Percentiles rank a stretch among this genome's conserved stretches.
Evolutionary conservation across 768 basidiomycete species (phyloP).

Genomic region (Tylopilus rubrobrunneus): DNA sequence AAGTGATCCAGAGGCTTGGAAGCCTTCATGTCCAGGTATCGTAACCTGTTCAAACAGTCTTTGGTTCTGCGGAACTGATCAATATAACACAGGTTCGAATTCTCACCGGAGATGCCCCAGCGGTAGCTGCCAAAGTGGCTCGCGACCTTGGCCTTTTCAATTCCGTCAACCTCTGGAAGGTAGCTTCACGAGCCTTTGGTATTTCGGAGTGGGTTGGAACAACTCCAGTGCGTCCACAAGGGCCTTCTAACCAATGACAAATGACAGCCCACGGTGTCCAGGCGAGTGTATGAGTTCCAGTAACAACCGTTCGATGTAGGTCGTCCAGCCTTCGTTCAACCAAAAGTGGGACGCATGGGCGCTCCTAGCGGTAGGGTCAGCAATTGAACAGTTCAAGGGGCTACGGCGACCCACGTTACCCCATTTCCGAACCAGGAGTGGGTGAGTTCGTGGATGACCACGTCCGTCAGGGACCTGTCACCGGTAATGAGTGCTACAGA

Average conservation of each 20-base stretch:
- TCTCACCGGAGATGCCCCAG: constrained; percentile 33
- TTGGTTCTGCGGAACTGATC: constrained; percentile 3
- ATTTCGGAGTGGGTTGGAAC: constrained; percentile 57
- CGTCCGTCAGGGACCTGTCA: constrained; percentile 82
- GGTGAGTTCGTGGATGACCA: constrained; percentile 90
- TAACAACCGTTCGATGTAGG: constrained; percentile 84
- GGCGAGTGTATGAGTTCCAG: constrained; percentile 66
- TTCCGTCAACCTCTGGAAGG: constrained; percentile 14
- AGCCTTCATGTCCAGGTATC: constrained; percentile 29
- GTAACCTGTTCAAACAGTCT: constrained; percentile 21
- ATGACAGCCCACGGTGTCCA: constrained; percentile 74
- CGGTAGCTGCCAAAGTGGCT: constrained; percentile 36
- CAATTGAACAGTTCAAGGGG: neutral
- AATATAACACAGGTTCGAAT: constrained; percentile 27
- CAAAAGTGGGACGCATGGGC: constrained; percentile 80
- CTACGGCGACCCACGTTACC: constrained; percentile 53
- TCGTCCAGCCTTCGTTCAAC: constrained; percentile 94
- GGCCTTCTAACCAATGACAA: constrained; percentile 67
- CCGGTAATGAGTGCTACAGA: constrained; percentile 72
- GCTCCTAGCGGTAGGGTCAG: constrained; percentile 38
- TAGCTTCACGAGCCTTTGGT: constrained; percentile 65
- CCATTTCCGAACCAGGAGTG: no score
- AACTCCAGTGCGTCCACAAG: constrained; percentile 67
- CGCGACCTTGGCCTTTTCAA: constrained; percentile 34
- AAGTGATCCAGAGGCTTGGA: constrained; percentile 28